Conservation (phyloP, 164 flowering plant species). For the Nymphaea colorata region DNA sequence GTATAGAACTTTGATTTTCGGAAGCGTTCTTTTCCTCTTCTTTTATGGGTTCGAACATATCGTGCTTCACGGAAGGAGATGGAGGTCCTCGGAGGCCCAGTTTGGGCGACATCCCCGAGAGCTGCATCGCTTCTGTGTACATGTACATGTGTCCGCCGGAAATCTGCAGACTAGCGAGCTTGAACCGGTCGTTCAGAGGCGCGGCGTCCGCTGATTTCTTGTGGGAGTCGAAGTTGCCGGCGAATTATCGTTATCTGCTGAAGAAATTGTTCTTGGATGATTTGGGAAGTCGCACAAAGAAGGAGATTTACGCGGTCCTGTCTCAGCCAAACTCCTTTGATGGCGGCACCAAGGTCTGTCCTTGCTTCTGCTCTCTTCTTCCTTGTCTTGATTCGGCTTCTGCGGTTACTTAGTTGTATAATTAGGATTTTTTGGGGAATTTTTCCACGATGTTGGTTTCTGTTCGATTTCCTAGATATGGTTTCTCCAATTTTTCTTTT, state of each 20-base stretch:
- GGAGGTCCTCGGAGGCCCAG: conserved; percentile 52
- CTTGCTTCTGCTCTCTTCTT: neutral
- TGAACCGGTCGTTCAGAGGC: conserved; percentile 89
- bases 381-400: neutral
- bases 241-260: conserved; percentile 62
- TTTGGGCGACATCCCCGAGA: conserved; percentile 96
- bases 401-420: neutral
- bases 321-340: conserved; percentile 66
- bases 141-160: conserved; percentile 87
- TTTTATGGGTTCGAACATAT: conserved; percentile 39
- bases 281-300: conserved; percentile 33
- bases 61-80: conserved; percentile 49
- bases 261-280: conserved; percentile 33
- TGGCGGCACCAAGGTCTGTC: conserved; percentile 59
- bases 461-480: neutral
- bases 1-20: neutral
- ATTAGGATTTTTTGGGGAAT: neutral
- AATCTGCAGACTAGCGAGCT: conserved; percentile 90
- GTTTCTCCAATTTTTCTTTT: neutral
- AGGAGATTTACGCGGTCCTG: conserved; percentile 73
- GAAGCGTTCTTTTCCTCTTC: neutral
- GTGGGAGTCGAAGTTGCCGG: conserved; percentile 82
- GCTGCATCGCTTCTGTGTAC: conserved; percentile 91
- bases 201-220: conserved; percentile 93
- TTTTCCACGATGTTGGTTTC: neutral